These are phyloP conservation scores for Wickerhamiella musiphila DNA, from an alignment of 805 yeast species.

Conservation along the genomic window DNA sequence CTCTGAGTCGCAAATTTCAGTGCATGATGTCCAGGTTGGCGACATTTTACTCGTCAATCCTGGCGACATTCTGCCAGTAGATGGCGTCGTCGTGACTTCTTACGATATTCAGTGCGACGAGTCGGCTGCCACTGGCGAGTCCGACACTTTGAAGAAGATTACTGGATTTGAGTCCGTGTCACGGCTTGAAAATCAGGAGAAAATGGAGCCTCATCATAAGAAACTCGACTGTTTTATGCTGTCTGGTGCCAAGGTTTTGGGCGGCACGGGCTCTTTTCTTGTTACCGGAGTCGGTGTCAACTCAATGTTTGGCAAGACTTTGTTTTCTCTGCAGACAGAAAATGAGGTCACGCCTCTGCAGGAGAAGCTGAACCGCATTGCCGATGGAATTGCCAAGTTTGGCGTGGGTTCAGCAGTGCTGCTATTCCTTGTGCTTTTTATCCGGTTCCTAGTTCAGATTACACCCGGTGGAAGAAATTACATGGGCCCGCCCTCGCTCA, in stretches of 20 bases:
- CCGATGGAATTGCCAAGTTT: conserved; percentile 88
- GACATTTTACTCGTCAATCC: conserved; percentile 72
- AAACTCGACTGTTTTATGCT: conserved; percentile 66
- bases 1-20: conserved; percentile 45
- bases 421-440: conserved; percentile 63
- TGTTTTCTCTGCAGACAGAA: conserved; percentile 62
- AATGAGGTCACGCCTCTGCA: conserved; percentile 82
- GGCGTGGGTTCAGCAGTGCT: conserved; percentile 74
- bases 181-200: conserved; percentile 17
- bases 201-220: conserved; percentile 21
- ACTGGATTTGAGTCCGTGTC: conserved; percentile 30
- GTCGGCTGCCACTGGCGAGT: conserved; percentile 85
- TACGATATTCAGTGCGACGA: conserved; percentile 72
- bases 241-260: conserved; percentile 75
- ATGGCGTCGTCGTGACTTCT: conserved; percentile 58
- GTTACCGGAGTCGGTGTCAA: conserved; percentile 83
- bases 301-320: conserved; percentile 83
- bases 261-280: conserved; percentile 73
- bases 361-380: conserved; percentile 58
- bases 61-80: conserved; percentile 89
- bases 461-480: conserved; percentile 24
- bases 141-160: conserved; percentile 57
- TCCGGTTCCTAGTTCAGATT: conserved; percentile 50
- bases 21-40: conserved; percentile 69
- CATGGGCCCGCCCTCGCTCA: conserved; percentile 40